phyloP scores from a whole-genome alignment of 805 yeast genomes.

The Blastobotrys muscicola region DNA sequence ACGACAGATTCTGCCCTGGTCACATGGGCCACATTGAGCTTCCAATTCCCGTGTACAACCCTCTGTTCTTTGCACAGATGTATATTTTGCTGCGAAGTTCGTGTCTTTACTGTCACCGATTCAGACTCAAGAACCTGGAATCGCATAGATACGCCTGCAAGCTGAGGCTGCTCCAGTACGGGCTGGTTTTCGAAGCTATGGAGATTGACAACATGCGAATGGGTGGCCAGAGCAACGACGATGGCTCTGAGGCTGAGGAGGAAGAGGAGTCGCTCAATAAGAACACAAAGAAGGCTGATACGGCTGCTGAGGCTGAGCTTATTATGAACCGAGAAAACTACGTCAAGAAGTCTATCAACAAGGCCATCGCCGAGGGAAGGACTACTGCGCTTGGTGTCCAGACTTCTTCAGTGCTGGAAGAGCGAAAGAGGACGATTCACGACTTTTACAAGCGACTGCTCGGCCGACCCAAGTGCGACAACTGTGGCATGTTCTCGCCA shows the following conservation, averaged over 20 bases:
- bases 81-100: conserved; percentile 73
- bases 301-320: conserved; percentile 37
- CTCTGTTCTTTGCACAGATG: conserved; percentile 86
- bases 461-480: conserved; percentile 81
- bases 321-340: conserved; percentile 53
- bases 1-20: conserved; percentile 92
- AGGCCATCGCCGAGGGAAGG: conserved; percentile 68
- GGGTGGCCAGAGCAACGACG: conserved; percentile 32
- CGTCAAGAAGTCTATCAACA: conserved; percentile 61
- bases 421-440: conserved; percentile 59
- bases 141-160: conserved; percentile 71
- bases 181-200: conserved; percentile 68
- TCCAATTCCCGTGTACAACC: conserved; percentile 93
- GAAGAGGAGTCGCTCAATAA: conserved; percentile 29
- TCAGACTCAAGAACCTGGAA: conserved; percentile 60
- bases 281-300: conserved; percentile 17
- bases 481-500: conserved; percentile 94
- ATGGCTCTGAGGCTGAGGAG: conserved; percentile 40
- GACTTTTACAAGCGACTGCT: conserved; percentile 67
- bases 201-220: conserved; percentile 55
- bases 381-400: conserved; percentile 56
- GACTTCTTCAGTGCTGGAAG: conserved; percentile 81
- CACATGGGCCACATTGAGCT: conserved; percentile 97
- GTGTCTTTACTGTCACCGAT: conserved; percentile 85
- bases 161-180: conserved; percentile 75